phyloP scores from a whole-genome alignment of 2,329 filamentous ascomycete genomes.

The Aphanocladium album region DNA sequence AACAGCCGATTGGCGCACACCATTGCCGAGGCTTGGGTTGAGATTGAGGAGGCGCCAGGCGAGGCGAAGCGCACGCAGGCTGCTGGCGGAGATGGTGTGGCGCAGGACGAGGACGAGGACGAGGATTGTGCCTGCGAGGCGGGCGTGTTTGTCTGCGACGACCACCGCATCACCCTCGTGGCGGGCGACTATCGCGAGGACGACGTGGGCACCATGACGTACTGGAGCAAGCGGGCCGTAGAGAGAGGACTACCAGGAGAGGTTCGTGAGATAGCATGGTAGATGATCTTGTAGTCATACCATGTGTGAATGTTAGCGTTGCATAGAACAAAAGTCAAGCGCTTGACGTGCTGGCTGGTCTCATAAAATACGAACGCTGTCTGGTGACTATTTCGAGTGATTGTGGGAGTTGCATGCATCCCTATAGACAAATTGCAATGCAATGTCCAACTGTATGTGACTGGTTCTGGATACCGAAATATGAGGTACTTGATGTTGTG shows the following conservation, averaged over 20 bases:
- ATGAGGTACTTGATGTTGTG: no score
- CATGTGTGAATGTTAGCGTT: no score
- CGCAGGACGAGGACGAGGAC: background rate
- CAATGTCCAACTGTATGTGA: no score
- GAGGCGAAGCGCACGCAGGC: background rate
- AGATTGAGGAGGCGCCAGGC: background rate
- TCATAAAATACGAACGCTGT: no score
- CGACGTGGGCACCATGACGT: background rate
- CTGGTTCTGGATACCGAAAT: no score
- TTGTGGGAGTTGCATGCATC: no score
- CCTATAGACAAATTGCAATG: no score
- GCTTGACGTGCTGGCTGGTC: no score
- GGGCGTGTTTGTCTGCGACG: background rate
- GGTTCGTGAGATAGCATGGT: background rate
- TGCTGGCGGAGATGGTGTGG: background rate
- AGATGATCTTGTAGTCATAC: background rate
- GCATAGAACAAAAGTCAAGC: no score
- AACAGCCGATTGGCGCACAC: background rate
- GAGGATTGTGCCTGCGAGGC: background rate
- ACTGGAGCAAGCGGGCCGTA: background rate
- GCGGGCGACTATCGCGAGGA: background rate
- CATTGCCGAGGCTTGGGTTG: background rate
- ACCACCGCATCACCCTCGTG: background rate
- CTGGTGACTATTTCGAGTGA: no score
- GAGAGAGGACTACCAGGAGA: background rate